Evolutionary conservation across 495 filamentous ascomycete species (phyloP), one percentile per base, ranked within the genome.

Genomic region (Xylaria scruposa): DNA sequence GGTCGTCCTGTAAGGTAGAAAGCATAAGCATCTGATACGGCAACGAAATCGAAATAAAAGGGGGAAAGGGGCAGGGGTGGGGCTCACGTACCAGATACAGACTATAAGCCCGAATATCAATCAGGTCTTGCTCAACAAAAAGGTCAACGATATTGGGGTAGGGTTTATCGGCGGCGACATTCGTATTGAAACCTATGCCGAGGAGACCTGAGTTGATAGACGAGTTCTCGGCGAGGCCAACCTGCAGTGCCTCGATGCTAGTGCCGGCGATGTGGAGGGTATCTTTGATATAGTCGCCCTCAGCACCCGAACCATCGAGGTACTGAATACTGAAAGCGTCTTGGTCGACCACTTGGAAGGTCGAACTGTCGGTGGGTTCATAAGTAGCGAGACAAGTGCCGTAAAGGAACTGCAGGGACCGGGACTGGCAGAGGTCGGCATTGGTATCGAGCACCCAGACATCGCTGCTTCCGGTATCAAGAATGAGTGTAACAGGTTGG

Each of bases 391-490:
- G 51, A 46, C 78, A 74, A 36, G 78, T 75, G n/a, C 77, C 79
- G 70, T 78, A 80, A 21, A 78, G 42, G 19, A 31, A 29, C 72
- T 87, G 83, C 38, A 83, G 70, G 2, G 42, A 7, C 6, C 21
- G 44, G 31, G 73, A 77, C 6, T 59, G 79, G 73, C 87, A 89
- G 17, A 87, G 76, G 70, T 86, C 78, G 12, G 86, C 82, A 10
- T 76, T 62, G 19, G 72, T 69, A 61, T 80, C 78, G 51, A 87
- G 70, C 33, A 90, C 84, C 95, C 95, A 98, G 12, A 97, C 84
- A 81, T 98, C 95, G 73, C 92, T 95, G 76, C 93, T 97, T 3
- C 93, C 93, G 15, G 93, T 96, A 73, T 96, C 93, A 68, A 96
- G 80, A 49, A 86, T 76, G 59, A 89, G 75, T 21, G 78, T 80